phyloP scores from a whole-genome alignment of 257 asterid species.

The Anisodus acutangulus region DNA sequence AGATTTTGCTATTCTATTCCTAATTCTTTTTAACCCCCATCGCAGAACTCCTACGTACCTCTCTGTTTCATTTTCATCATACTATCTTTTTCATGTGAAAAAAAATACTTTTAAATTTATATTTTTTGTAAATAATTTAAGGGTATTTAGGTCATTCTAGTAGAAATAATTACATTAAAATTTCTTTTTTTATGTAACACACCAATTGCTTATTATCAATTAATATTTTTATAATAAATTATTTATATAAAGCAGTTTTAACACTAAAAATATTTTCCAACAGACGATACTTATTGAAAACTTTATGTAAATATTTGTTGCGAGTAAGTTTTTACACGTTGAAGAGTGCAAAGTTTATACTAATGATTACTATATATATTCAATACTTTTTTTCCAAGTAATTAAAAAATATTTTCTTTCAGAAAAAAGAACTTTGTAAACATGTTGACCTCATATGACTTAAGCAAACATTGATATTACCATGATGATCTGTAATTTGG shows the following conservation, averaged over 20 bases:
- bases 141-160: neutral
- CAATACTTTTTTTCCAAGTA: neutral
- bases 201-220: neutral
- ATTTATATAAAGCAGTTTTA: neutral
- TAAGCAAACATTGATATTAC: neutral
- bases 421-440: too few relatives aligned
- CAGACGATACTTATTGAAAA: neutral
- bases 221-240: neutral
- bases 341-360: neutral
- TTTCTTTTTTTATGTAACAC: neutral
- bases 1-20: neutral
- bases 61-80: neutral
- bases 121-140: neutral
- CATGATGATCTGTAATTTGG: neutral
- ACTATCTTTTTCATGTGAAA: neutral
- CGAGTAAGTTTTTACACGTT: neutral
- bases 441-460: neutral
- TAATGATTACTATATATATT: neutral
- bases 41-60: neutral
- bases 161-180: neutral
- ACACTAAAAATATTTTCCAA: neutral
- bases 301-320: neutral
- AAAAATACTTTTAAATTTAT: too few relatives aligned
- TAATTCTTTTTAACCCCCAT: neutral
- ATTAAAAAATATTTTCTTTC: neutral